A percentile compares a stretch with the other conserved stretches of the same genome.
Evolutionary conservation across 345 rosid genomes (phyloP).

Genomic region (Brassica juncea): DNA sequence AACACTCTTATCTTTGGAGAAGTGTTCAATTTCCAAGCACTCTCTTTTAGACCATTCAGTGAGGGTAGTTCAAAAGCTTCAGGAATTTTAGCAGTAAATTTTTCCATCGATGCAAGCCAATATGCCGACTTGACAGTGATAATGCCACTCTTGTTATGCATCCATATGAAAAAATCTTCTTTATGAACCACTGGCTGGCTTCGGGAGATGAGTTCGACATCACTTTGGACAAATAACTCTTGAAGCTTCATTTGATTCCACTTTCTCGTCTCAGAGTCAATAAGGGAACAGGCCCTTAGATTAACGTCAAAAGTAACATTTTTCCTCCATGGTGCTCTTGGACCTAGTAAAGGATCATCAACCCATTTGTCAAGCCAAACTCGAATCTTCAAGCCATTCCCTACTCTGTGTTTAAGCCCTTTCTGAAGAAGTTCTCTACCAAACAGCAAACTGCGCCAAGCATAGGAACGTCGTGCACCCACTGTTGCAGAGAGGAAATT

Average conservation of each 20-base stretch:
- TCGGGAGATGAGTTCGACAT: neutral
- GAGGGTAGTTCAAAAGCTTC: neutral
- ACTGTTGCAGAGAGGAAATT: too few relatives aligned
- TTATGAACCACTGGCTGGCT: neutral
- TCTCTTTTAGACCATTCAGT: neutral
- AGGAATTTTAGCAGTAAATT: neutral
- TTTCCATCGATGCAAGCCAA: neutral
- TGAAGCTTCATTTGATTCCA: neutral
- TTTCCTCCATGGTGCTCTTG: neutral
- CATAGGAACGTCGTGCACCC: too few relatives aligned
- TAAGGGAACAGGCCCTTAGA: neutral
- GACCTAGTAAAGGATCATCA: neutral
- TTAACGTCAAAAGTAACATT: neutral
- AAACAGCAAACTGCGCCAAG: too few relatives aligned
- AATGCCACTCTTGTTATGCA: neutral
- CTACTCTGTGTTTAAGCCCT: neutral
- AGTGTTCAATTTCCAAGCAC: neutral
- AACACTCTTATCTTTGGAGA: neutral
- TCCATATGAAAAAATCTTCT: neutral
- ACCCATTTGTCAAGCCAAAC: neutral
- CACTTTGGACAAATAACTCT: neutral
- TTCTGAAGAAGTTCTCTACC: neutral
- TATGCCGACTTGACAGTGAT: neutral
- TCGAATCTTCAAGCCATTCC: neutral
- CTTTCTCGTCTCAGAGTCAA: neutral